Evolutionary conservation across 2,329 filamentous ascomycete species (phyloP).

Genomic region (Aspergillus cejpii): DNA sequence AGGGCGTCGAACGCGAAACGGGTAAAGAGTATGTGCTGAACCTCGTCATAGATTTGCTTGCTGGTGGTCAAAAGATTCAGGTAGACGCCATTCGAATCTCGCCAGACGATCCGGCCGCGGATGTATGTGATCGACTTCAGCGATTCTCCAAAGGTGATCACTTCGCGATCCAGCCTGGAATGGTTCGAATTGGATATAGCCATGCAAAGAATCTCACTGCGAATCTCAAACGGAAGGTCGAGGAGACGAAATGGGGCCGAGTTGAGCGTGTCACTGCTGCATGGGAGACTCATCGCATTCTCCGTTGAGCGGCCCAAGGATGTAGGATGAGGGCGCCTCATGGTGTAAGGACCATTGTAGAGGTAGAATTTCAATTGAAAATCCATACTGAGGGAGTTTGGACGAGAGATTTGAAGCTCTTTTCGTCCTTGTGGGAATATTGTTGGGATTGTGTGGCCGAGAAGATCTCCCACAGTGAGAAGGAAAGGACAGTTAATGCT

Average conservation of each 20-base stretch:
- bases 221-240: conserved; percentile 4
- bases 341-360: not conserved
- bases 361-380: too few relatives aligned
- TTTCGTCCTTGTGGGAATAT: too few relatives aligned
- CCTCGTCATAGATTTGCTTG: conserved; percentile 2
- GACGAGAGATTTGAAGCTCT: too few relatives aligned
- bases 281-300: too few relatives aligned
- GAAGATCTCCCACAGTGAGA: too few relatives aligned
- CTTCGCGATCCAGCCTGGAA: conserved; percentile 5
- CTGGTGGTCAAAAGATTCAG: not conserved
- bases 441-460: too few relatives aligned
- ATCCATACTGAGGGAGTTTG: too few relatives aligned
- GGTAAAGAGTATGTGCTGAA: conserved; percentile 1
- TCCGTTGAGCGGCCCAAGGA: too few relatives aligned
- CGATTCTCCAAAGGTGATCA: not conserved
- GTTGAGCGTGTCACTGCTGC: not conserved
- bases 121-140: not conserved
- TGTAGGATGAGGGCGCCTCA: not conserved
- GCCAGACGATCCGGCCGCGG: not conserved
- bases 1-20: conserved; percentile 2
- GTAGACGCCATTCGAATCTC: not conserved
- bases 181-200: not conserved
- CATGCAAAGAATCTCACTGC: not conserved
- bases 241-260: not conserved
- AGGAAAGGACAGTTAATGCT: too few relatives aligned